Base-by-base conservation (phyloP, 108 stramenopile genomes). In the Bacterosira constricta region DNA sequence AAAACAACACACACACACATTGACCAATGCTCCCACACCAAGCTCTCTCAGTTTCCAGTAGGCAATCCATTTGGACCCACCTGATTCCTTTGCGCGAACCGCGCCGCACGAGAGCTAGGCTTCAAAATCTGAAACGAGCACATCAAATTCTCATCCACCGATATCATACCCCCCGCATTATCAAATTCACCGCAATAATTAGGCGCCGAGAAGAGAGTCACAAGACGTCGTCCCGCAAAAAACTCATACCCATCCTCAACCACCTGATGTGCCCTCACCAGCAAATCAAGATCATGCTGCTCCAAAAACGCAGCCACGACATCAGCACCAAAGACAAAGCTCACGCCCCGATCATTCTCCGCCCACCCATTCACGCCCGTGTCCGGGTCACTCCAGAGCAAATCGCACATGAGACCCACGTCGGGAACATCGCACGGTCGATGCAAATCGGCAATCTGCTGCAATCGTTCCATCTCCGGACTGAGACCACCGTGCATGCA, bases 211-310 rank as follows among this genome's bases (percentile, higher is more conserved):
- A 90, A 91, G 13, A 97, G 72, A 7, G 96, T 97, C 4, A 97
- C 96, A 1, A 97, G 83, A 21, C 85, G 75, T 10, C 94, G 67
- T 15, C 88, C 88, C 8, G 93, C 94, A 47, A 93, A 90, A 73
- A 91, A 89, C 69, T 97, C 96, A 66, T 98, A 97, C 35, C 97
- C 97, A 68, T 98, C 97, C 73, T 97, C 96, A 11, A 97, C 97
- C 4, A 98, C 96, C 77, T 98, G 97, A 79, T 98, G 97, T 1
- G 97, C 97, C 23, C 97, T 79, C 57, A 96, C 96, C 52, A 98
- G 65, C 26, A 98, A 82, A 54, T 96, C 95, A 15, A 96, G 86
- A 75, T 94, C 93, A 69, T 96, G 93, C 56, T 80, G 75, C 34
- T 86, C 73, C 15, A 94, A 65, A 61, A 96, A 96, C 27, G 86